phyloP scores from a whole-genome alignment of 441 rosid species.

The Corymbia citriodora region DNA sequence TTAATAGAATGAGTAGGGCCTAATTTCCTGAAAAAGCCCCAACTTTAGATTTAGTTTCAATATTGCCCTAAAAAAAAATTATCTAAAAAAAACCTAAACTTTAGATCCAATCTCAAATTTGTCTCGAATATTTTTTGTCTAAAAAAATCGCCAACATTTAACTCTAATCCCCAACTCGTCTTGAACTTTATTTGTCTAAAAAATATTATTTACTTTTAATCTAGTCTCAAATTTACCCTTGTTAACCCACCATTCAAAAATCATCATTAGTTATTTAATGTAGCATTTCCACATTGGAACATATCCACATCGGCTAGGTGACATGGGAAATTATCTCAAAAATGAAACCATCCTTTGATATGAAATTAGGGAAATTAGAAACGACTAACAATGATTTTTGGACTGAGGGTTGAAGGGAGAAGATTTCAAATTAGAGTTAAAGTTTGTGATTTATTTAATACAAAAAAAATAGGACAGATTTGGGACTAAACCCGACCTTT shows the following conservation, averaged over 20 bases:
- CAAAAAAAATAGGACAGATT: not conserved
- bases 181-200: not conserved
- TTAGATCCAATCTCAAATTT: not conserved
- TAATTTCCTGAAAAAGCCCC: not conserved
- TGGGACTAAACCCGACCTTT: not conserved
- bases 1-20: not conserved
- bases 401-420: not conserved
- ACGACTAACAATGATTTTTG: not conserved
- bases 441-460: not conserved
- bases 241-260: not conserved
- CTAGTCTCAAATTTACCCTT: not conserved
- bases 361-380: not conserved
- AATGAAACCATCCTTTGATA: not conserved
- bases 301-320: not conserved
- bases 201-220: not conserved
- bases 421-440: not conserved
- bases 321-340: not conserved
- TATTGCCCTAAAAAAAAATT: not conserved
- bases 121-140: not conserved
- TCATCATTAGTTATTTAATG: not conserved
- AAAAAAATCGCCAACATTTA: not conserved
- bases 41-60: not conserved
- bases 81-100: fast-evolving
- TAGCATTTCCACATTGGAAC: fast-evolving
- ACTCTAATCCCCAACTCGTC: not conserved